Evolutionary conservation across 2,329 filamentous ascomycete genomes (phyloP), one percentile per base, ranked within the genome.

Genomic region (Clarireedia homoeocarpa): DNA sequence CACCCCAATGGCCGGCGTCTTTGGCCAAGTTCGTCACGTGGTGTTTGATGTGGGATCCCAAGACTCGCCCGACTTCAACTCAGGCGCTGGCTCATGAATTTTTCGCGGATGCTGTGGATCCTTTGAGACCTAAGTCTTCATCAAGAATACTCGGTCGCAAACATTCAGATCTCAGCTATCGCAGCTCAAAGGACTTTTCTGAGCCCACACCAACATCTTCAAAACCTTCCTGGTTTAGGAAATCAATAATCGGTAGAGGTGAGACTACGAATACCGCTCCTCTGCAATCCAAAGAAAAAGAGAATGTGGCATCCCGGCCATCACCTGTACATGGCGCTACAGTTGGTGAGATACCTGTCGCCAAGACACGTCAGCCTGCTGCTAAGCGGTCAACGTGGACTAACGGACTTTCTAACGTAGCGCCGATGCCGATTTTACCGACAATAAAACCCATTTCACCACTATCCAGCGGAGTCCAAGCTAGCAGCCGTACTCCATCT

Each of bases 11-110:
- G 94, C 94, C 94, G 5, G 75, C 86, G 1, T 86, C 90, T 20
- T 79, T 99, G 55, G 88, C 86, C 66, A 84, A 95, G 58, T 97
- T 99, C 68, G 94, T 99, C 58, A 99, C 94, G 15, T 96, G 91
- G 91, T 99, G 94, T 72, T 74, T 99, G 63, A 94, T 97, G 88
- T 99, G 94, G 94, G 94, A 99, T 71, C 94, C 94, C 10, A 95
- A 91, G 75, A 84, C 77, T 67, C 82, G 94, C 59, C 94, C 94
- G 46, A 97, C 91, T 4, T 96, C 92, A 2, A 85, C 87, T 0
- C 91, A 99, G 72, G 92, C 94, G n/a, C 75, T 99, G 62, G 88
- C 88, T 40, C 94, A 99, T 71, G 92, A 96, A 64, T 99, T 95
- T 72, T 99, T 99, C 66, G 72, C 80, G 36, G 94, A 97, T 73